Base-by-base conservation (phyloP, 2,329 filamentous ascomycete species). In the Alternaria ventricosa region DNA sequence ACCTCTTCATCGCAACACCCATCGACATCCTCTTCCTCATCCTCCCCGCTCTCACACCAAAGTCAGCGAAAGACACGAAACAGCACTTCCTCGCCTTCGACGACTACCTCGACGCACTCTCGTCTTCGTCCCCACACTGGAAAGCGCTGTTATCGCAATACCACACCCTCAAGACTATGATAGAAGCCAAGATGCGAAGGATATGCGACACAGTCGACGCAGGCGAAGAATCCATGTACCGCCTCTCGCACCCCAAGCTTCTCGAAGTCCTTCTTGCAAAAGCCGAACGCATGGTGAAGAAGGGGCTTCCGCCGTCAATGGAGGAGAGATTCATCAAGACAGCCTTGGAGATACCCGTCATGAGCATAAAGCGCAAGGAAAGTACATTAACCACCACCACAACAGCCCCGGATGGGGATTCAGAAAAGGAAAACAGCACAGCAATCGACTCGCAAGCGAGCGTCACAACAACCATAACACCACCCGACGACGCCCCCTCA, bases 11-110 rank as follows among this genome's bases (percentile, higher is more conserved):
- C 63, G 93, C 95, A 9, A 97, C 96, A 1, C 87, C 89, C 2
- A 84, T 97, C 58, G 96, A 99, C 78, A 87, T 92, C 6, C 76
- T 97, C 4, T 98, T 98, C 81, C 84, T 98, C 55, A 77, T 97
- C 4, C 83, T 98, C 1, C 92, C 95, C 0, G 87, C 89, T 5
- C 85, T 98, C 2, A 81, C 83, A 1, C 79, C 87, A 43, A 72
- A 81, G 33, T 78, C 79, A 55, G 72, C 77, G 11, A 82, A 83
- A 23, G 82, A 85, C 51, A 79, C 83, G 3, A 92, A 89, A 74
- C 86, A 86, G 46, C 83, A 90, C 55, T 93, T 93, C 69, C 83
- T 93, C 13, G 86, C 88, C 1, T 83, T 88, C 58, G 91, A 94
- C 51, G 92, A 94, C 74, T 87, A 94, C 73, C 82, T 94, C 50